These are phyloP conservation scores for Corymbia calophylla DNA, from an alignment of 441 rosid genomes.

Conservation along the genomic window DNA sequence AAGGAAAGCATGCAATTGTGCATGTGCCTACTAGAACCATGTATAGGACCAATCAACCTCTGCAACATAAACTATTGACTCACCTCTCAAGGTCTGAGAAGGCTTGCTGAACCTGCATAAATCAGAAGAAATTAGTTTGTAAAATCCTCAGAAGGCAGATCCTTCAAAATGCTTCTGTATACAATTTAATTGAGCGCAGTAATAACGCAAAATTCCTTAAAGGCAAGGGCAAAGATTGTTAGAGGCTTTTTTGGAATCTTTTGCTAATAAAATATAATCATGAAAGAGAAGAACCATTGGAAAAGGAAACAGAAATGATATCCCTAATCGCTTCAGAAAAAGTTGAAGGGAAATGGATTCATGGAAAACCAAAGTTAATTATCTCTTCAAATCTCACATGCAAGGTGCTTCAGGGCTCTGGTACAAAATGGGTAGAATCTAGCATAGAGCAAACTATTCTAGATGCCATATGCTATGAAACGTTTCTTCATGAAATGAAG, in stretches of 20 bases:
- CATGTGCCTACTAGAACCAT: background rate
- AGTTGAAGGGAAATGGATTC: background rate
- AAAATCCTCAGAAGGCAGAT: background rate
- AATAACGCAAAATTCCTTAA: background rate
- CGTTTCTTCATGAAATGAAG: background rate
- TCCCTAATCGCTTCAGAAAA: background rate
- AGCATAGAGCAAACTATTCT: background rate
- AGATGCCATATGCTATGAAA: background rate
- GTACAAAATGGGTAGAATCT: background rate
- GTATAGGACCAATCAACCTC: background rate
- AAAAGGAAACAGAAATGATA: background rate
- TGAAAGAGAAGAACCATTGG: background rate
- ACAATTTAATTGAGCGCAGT: background rate
- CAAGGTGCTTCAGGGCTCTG: background rate
- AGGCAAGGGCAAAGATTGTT: background rate
- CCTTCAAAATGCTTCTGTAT: background rate
- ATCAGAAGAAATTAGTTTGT: background rate
- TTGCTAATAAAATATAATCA: background rate
- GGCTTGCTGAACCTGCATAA: conserved; percentile 48
- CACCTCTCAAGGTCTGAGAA: conserved; percentile 63
- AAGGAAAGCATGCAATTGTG: background rate
- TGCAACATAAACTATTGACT: background rate
- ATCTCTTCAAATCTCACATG: background rate
- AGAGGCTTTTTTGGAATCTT: background rate
- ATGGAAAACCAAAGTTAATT: background rate